phyloP scores from a whole-genome alignment of 768 basidiomycete genomes.

The Boletus vermiculosoides region DNA sequence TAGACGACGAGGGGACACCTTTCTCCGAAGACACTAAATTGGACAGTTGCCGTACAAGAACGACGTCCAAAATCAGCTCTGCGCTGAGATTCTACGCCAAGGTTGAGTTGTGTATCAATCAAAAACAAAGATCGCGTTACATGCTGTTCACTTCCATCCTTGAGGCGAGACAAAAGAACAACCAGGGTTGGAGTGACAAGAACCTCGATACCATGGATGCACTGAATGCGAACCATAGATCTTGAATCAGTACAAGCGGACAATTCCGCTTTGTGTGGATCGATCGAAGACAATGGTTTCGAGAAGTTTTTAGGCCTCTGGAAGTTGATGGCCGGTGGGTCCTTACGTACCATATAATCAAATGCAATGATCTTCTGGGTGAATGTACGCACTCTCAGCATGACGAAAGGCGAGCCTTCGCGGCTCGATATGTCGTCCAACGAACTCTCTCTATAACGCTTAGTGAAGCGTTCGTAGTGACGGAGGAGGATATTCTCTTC shows the following conservation, averaged over 20 bases:
- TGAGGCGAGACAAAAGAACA: constrained; percentile 42
- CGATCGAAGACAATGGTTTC: constrained; percentile 1
- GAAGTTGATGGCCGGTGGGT: constrained; percentile 8
- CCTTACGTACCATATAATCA: constrained; percentile 9
- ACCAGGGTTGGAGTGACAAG: constrained; percentile 57
- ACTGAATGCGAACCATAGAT: constrained; percentile 39
- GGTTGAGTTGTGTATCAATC: constrained; percentile 5
- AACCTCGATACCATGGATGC: constrained; percentile 38
- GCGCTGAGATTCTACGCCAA: constrained; percentile 35
- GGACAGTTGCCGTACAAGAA: constrained; percentile 43
- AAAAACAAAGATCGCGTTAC: constrained; percentile 35
- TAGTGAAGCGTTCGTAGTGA: constrained; percentile 49
- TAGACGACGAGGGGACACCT: constrained; percentile 13
- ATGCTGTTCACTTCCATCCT: constrained; percentile 45
- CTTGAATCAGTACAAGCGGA: background rate
- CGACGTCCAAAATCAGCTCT: constrained; percentile 39
- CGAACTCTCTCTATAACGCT: constrained; percentile 44
- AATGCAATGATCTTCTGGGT: background rate
- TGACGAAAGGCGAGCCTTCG: constrained; percentile 47
- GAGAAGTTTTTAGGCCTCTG: constrained; percentile 1
- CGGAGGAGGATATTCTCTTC: constrained; percentile 36
- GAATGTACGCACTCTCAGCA: constrained; percentile 40
- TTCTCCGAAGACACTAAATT: constrained; percentile 28
- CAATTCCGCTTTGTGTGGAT: constrained; percentile 5
- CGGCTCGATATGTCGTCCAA: constrained; percentile 40